Evolutionary conservation across 202 grass and related monocot genomes (phyloP), one percentile per base, ranked within the genome.

Genomic region (Brachypodium distachyon): DNA sequence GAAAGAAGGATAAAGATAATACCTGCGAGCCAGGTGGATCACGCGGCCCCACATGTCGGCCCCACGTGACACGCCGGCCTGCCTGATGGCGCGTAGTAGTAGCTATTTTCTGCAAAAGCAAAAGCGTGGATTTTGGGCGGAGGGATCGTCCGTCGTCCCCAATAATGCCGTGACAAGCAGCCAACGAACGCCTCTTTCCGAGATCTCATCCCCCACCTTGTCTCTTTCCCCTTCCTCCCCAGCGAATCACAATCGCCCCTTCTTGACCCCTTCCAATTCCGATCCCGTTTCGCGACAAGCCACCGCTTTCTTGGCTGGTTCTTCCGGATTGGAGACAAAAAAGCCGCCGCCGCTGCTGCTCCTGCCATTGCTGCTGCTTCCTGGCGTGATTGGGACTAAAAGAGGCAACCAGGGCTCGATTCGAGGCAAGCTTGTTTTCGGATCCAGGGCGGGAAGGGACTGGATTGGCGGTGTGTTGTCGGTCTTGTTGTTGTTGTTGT

Each of bases 61-160:
- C 17, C 68, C 68, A 74, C 60, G 61, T 29, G 41, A 73, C 22
- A 74, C 50, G 68, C 13, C 33, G 3, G 12, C 39, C 38, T 23
- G n/a, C n/a, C 10, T 19, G 52, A 12, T 68, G 80, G 51, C 80
- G 43, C 52, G 60, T 87, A n/a, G n/a, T n/a, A n/a, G n/a, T n/a
- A 79, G 61, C 85, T 87, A 87, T 74, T 88, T 70, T 55, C 10
- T 32, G 81, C 33, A 34, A 74, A 54, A 74, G 60, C 34, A 52
- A 28, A 39, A 69, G 40, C 16, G n/a, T 31, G 66, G 72, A n/a
- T n/a, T 86, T 70, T 70, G 50, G 50, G 65, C 22, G 61, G 47
- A 65, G 57, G 23, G 46, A n/a, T n/a, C n/a, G n/a, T n/a, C n/a
- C 12, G 65, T 40, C 47, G 17, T 0, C 7, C 40, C 80, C 61